A percentile compares a stretch with the other conserved stretches of the same genome.
Conservation (phyloP, 306 rosid species). For the Mimosa pudica region DNA sequence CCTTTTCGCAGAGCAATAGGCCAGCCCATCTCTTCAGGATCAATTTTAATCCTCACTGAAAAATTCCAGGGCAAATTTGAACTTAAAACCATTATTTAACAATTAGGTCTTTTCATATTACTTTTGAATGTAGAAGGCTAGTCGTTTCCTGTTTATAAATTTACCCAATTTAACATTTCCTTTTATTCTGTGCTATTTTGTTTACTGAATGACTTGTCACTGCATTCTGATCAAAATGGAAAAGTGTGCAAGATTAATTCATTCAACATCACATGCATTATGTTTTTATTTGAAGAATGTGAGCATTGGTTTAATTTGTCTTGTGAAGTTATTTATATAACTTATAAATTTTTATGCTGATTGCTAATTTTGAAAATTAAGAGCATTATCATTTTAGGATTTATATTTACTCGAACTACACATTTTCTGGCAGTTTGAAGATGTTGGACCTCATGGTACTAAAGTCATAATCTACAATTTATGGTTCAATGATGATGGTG, state of each 20-base stretch:
- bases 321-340: slow-evolving; percentile 12
- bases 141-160: not conserved
- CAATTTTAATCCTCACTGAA: too few relatives aligned
- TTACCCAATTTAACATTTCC: not conserved
- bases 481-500: slow-evolving; percentile 74
- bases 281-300: slow-evolving; percentile 6
- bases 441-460: slow-evolving; percentile 86
- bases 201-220: not conserved
- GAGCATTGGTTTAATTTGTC: slow-evolving; percentile 23
- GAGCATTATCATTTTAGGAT: slow-evolving; percentile 26
- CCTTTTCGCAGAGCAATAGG: too few relatives aligned
- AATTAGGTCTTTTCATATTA: not conserved
- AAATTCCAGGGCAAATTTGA: too few relatives aligned
- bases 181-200: not conserved
- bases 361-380: slow-evolving; percentile 13
- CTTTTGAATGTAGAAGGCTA: not conserved
- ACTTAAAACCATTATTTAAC: not conserved
- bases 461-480: slow-evolving; percentile 85
- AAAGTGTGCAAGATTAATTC: not conserved
- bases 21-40: too few relatives aligned
- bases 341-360: slow-evolving; percentile 10
- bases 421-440: slow-evolving; percentile 63
- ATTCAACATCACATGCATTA: not conserved
- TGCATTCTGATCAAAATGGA: slow-evolving; percentile 2
- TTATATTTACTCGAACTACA: slow-evolving; percentile 25